phyloP scores from a whole-genome alignment of 2,329 filamentous ascomycete genomes.

The Xylaria arbuscula region DNA sequence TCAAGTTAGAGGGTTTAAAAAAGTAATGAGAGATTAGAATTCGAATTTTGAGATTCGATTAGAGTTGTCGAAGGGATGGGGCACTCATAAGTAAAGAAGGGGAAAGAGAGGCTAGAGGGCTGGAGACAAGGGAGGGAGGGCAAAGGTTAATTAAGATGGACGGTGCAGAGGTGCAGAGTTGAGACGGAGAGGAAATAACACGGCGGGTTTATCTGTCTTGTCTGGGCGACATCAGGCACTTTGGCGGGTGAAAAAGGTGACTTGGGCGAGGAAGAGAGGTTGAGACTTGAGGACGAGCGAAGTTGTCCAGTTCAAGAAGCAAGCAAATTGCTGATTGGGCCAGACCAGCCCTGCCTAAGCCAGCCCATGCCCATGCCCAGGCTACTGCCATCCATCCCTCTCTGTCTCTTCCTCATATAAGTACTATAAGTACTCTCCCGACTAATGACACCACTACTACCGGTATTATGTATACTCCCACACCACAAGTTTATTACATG shows the following conservation, averaged over 20 bases:
- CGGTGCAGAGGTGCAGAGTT: slow-evolving; percentile 13
- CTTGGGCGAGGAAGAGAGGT: slow-evolving; percentile 20
- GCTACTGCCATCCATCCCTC: slow-evolving; percentile 12
- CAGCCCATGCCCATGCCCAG: slow-evolving; percentile 23
- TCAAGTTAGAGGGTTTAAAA: background rate
- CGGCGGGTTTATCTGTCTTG: slow-evolving; percentile 8
- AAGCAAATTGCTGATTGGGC: slow-evolving; percentile 39
- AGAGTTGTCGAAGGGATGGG: slow-evolving; percentile 17
- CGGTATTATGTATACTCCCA: background rate
- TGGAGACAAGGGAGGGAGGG: slow-evolving; percentile 17
- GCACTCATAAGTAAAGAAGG: slow-evolving; percentile 16
- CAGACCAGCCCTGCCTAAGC: slow-evolving; percentile 31
- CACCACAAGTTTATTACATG: background rate
- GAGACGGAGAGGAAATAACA: slow-evolving; percentile 13
- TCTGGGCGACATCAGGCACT: slow-evolving; percentile 21
- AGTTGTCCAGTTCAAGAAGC: slow-evolving; percentile 39
- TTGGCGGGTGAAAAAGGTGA: slow-evolving; percentile 27
- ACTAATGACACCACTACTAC: background rate
- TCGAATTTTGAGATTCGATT: slow-evolving; percentile 8
- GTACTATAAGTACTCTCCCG: background rate
- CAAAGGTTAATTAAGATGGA: background rate
- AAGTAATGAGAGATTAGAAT: background rate
- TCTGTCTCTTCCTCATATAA: background rate
- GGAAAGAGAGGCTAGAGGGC: background rate
- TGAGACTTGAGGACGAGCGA: slow-evolving; percentile 26